These are phyloP conservation scores for Neurospora sp. DNA, from an alignment of 495 filamentous ascomycete genomes.

Conservation along the genomic window DNA sequence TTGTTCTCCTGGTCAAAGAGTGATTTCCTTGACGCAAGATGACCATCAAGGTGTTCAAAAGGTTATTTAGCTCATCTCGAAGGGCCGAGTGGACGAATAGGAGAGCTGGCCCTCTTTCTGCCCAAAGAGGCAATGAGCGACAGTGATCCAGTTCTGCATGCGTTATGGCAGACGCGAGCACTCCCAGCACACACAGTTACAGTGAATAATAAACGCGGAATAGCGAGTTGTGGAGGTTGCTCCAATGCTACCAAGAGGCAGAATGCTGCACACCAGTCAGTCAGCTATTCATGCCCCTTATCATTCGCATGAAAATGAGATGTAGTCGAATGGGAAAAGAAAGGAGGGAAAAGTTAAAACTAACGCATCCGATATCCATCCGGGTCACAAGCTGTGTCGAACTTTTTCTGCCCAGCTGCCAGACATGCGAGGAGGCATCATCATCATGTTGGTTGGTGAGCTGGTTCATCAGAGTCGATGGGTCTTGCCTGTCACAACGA, in stretches of 20 bases:
- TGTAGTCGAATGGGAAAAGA: neutral
- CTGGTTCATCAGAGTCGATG: neutral
- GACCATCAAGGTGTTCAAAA: neutral
- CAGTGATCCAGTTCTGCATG: conserved; percentile 9
- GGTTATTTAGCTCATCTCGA: neutral
- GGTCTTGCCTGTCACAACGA: neutral
- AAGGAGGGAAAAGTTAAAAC: neutral
- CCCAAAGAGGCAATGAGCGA: conserved; percentile 11
- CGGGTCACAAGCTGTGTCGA: neutral
- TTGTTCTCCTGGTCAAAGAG: neutral
- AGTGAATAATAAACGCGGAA: neutral
- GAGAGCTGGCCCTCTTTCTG: neutral
- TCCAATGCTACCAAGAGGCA: neutral
- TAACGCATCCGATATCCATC: neutral
- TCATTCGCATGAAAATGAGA: neutral
- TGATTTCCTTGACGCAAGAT: neutral
- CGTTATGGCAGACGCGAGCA: neutral
- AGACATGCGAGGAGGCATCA: neutral
- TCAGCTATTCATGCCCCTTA: neutral
- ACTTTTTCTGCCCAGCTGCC: neutral
- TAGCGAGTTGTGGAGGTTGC: conserved; percentile 1
- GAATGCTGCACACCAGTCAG: neutral
- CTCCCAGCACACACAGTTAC: neutral
- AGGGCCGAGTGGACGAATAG: neutral
- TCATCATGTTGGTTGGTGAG: neutral